Evolutionary conservation across 2,329 filamentous ascomycete species (phyloP), one percentile per base, ranked within the genome.

Genomic region (Hypomyces rosellus): DNA sequence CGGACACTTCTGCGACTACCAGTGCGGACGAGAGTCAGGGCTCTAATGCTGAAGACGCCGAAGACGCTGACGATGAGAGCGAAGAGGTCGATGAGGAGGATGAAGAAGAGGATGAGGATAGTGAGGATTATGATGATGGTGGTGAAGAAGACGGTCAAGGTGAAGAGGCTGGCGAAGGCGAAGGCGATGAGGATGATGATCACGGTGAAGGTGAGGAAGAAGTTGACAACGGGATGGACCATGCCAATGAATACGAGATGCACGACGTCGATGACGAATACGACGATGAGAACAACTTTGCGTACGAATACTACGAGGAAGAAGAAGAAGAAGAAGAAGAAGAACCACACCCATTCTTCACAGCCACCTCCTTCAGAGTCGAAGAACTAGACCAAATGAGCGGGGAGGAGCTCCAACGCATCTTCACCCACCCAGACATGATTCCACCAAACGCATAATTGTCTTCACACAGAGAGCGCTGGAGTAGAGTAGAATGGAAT

Each of bases 41-140:
- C 16, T 15, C 39, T 36, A 22, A 53, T 18, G 49, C 48, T 2
- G 51, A 54, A 14, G 52, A 48, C 3, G 49, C 48, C 1, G 51
- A 54, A 14, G 52, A 48, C 3, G 51, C 47, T 5, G 58, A 57
- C n/a, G 30, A 50, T 15, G 49, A 34, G 13, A 40, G 34, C 14
- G 54, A 49, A 2, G 43, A 52, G 2, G 48, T 51, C 22, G 25
- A 30, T 11, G 25, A 30, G 9, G 25, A 30, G 2, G 25, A 30
- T 8, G 25, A 30, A 11, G 9, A 30, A 8, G 6, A 14, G 2
- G 40, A 39, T 11, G 25, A 30, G 9, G 25, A 30, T 30, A 11
- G 9, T 2, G 25, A 30, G 25, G 9, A 30, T 30, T 4, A 14
- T 4, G 40, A 39, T 5, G 7, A n/a, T 1, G 42, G 25, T 33